Evolutionary conservation across 2,329 filamentous ascomycete species (phyloP).

Genomic region (Exophiala alcalophila): DNA sequence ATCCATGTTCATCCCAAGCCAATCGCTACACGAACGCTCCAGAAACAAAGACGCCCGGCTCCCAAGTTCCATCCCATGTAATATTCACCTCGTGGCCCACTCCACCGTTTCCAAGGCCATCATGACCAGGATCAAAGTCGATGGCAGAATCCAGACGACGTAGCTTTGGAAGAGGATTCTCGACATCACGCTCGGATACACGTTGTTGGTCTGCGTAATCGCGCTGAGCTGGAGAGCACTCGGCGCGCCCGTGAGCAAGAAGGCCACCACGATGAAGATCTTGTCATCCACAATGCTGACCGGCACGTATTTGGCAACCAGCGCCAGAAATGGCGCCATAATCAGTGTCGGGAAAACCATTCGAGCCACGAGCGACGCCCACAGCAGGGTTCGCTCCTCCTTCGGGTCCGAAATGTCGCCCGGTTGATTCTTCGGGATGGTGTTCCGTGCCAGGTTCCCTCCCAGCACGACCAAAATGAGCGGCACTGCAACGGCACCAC

Average conservation of each 20-base stretch:
- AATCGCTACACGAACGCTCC: too few species aligned
- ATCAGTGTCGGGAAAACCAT: conserved; percentile 90
- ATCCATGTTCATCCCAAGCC: too few species aligned
- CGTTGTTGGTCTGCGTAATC: conserved; percentile 97
- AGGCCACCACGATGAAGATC: conserved; percentile 97
- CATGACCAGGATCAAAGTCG: conserved; percentile 86
- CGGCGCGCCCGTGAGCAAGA: conserved; percentile 89
- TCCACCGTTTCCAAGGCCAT: conserved; percentile 87
- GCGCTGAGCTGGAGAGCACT: conserved; percentile 92
- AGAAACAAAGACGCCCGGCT: too few species aligned
- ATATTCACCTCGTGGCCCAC: conserved; percentile 60
- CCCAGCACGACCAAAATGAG: conserved; percentile 93
- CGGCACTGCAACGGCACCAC: conserved; percentile 86
- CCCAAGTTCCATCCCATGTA: too few species aligned
- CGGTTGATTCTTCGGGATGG: conserved; percentile 65
- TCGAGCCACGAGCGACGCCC: conserved; percentile 79
- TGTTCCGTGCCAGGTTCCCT: conserved; percentile 90
- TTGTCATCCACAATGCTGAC: conserved; percentile 95
- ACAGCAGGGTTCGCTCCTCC: conserved; percentile 71
- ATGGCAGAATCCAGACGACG: conserved; percentile 94
- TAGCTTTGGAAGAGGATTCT: conserved; percentile 93
- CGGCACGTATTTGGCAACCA: conserved; percentile 85
- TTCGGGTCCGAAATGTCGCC: conserved; percentile 67
- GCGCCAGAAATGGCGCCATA: conserved; percentile 85
- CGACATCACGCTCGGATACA: conserved; percentile 93